A percentile compares a stretch with the other conserved stretches of the same genome.
These are phyloP conservation scores for Chaetomium tenue DNA, from an alignment of 495 filamentous ascomycete species.

Conservation along the genomic window DNA sequence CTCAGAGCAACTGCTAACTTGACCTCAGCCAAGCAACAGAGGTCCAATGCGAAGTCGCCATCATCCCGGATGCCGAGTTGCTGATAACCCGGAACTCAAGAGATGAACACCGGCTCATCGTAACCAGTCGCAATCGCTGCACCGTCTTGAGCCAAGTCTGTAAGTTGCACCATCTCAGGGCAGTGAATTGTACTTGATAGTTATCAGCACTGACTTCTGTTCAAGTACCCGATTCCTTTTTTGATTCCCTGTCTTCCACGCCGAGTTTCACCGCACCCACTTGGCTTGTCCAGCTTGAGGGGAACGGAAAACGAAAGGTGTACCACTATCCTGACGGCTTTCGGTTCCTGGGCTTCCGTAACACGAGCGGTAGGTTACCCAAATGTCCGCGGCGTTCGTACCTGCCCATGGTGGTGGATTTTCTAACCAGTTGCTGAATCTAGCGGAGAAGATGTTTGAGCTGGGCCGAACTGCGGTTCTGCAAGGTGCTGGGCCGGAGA, in stretches of 20 bases:
- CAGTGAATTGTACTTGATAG: not conserved
- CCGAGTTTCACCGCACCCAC: conserved; percentile 12
- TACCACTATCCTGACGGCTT: conserved; percentile 27
- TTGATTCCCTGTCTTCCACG: not conserved
- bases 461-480: conserved; percentile 10
- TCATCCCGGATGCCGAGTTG: conserved; percentile 27
- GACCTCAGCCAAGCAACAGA: conserved; percentile 20
- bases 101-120: conserved; percentile 22
- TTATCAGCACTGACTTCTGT: not conserved
- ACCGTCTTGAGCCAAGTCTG: conserved; percentile 26
- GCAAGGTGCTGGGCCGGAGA: not conserved
- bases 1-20: not conserved
- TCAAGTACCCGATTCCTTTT: conserved; percentile 13
- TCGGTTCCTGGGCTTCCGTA: conserved; percentile 26
- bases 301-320: conserved; percentile 16
- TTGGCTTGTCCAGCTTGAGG: conserved; percentile 26
- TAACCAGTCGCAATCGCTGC: conserved; percentile 27
- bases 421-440: not conserved
- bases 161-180: not conserved
- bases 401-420: not conserved
- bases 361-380: conserved; percentile 14
- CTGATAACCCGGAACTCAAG: conserved; percentile 18
- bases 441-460: conserved; percentile 23
- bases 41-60: conserved; percentile 28
- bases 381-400: too few relatives aligned